Evolutionary conservation across 2,329 filamentous ascomycete genomes (phyloP), one percentile per base, ranked within the genome.

Genomic region (Fusarium sororula): DNA sequence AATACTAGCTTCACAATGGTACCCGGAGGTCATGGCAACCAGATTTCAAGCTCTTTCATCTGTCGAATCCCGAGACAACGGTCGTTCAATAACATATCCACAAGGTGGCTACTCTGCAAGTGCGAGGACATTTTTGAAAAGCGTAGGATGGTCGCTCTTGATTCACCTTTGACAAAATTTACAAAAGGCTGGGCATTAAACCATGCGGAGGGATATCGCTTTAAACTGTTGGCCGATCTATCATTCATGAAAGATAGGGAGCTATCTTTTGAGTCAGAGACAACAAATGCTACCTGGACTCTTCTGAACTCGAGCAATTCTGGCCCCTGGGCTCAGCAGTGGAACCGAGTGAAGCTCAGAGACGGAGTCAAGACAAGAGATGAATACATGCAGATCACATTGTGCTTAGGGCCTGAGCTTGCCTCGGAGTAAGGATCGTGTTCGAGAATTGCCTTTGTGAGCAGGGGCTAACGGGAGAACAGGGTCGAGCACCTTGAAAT

Each of bases 1-100:
- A 2, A 11, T 8, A 14, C 3, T 22, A 5, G 6, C 10, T 7
- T 3, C 0, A 10, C 1, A 35, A 35, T 35, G 32, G 5, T 28
- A 22, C 17, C 35, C 6, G 24, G n/a, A 14, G 17, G 10, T 7
- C 26, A 26, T 6, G 6, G 3, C 7, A n/a, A 4, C 3, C 17
- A 38, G 17, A 22, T 54, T 24, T 26, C 5, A 3, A 6, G 20
- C 20, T 38, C 35, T 6, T 22, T 22, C 24, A 41, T 10, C 13
- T n/a, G 22, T 22, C 13, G 20, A n/a, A n/a, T 41, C 20, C 22
- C 39, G 22, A 14, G 20, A n/a, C 39, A n/a, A n/a, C 22, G 39
- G 39, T 5, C 13, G 22, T 41, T 14, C 13, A 14, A 41, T 41
- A 22, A 22, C 39, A 41, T 14, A 41, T n/a, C 22, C 12, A 41